Evolutionary conservation across 495 filamentous ascomycete genomes (phyloP), one percentile per base, ranked within the genome.

Genomic region (Melanomma pulvis-pyrius): DNA sequence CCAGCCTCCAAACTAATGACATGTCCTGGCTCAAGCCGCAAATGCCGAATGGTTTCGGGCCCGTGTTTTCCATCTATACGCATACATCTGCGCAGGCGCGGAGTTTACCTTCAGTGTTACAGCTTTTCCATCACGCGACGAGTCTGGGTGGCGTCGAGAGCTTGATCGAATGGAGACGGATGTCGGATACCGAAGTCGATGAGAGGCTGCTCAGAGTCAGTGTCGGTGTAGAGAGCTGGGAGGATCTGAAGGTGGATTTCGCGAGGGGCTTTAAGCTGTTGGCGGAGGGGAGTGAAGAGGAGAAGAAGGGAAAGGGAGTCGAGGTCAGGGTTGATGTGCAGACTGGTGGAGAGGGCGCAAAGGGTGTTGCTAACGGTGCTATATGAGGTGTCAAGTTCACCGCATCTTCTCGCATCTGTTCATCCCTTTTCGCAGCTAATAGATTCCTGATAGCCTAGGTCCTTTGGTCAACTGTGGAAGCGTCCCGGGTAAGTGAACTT

Each of bases 91-190:
- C 77, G 6, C 73, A 84, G 48, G 93, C 94, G 1, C 81, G 82
- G 36, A 76, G 79, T 41, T 74, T 98, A 58, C 94, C 94, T 25
- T 88, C 87, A 70, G 87, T 90, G 78, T 74, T 97, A 73, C 63
- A 82, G 26, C 83, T 92, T 55, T 98, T 97, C 80, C 91, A 96
- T 68, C 94, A 98, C 82, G 93, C 94, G 7, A 98, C 94, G 17
- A 93, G 89, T 75, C 77, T 98, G 6, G 94, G 94, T 3, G 92
- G 93, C 1, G 92, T 98, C 11, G 94, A 98, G 84, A 92, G 89
- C 68, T 78, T 97, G 82, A 90, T 98, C 72, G 91, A 94, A 80
- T 92, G 91, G 89, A 76, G 89, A 59, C 85, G 89, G 25, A 93
- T 98, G 93, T 87, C 84, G 58, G 94, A 98, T 81, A 52, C 75